Evolutionary conservation across 1,139 yeast genomes (phyloP).

Genomic region (Meyerozyma guilliermondii): DNA sequence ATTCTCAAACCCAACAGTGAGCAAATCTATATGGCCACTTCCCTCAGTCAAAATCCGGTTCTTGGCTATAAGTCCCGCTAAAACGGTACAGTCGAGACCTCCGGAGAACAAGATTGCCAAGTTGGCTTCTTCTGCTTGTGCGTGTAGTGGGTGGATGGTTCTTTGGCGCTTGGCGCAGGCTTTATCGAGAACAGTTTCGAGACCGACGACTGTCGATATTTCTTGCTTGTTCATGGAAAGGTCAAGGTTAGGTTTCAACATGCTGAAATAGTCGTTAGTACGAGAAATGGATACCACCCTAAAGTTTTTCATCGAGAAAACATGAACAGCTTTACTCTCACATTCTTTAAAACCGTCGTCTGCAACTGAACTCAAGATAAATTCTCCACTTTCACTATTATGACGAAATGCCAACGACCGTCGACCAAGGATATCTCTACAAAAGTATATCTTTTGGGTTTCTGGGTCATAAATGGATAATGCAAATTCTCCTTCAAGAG

Average conservation of each 20-base stretch:
- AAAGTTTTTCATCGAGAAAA: slow-evolving; percentile 23
- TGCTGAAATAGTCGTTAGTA: background rate
- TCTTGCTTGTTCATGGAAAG: background rate
- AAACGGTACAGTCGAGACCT: slow-evolving; percentile 84
- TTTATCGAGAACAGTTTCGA: slow-evolving; percentile 15
- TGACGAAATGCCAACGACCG: slow-evolving; percentile 58
- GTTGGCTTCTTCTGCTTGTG: slow-evolving; percentile 21
- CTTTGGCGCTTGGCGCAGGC: slow-evolving; percentile 50
- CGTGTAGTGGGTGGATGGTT: slow-evolving; percentile 54
- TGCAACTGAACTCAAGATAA: slow-evolving; percentile 47
- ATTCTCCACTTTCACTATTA: slow-evolving; percentile 18
- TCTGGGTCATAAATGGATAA: slow-evolving; percentile 42
- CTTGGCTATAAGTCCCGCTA: slow-evolving; percentile 47
- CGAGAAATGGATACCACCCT: slow-evolving; percentile 11
- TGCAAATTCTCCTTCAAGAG: slow-evolving; percentile 80
- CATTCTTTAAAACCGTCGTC: slow-evolving; percentile 44
- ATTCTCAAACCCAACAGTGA: slow-evolving; percentile 93
- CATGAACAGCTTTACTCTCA: slow-evolving; percentile 42
- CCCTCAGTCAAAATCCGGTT: slow-evolving; percentile 11
- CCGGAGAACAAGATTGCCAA: slow-evolving; percentile 83
- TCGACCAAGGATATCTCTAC: slow-evolving; percentile 79
- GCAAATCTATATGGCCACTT: slow-evolving; percentile 44
- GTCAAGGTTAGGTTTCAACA: background rate
- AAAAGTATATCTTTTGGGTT: slow-evolving; percentile 54
- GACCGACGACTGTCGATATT: background rate